Percentiles rank a stretch among this genome's conserved stretches.
These are phyloP conservation scores for Globisporangium viniferum DNA, from an alignment of 352 stramenopile genomes.

Conservation along the genomic window DNA sequence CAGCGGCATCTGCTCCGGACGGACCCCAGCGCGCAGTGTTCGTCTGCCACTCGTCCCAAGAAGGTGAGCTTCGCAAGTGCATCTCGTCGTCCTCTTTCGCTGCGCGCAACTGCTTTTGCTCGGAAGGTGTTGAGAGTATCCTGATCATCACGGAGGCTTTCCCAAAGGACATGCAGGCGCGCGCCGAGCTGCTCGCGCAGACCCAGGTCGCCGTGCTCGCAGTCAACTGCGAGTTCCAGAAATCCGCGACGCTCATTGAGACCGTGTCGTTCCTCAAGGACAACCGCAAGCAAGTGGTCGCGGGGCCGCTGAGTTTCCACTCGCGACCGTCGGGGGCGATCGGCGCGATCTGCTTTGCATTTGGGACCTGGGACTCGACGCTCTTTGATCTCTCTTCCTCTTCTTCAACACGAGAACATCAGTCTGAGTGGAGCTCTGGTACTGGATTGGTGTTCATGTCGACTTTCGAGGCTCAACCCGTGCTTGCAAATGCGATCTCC, in stretches of 20 bases:
- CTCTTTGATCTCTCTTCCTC: conserved; percentile 23
- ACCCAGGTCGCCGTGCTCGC: conserved; percentile 34
- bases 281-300: conserved; percentile 32
- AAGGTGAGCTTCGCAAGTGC: conserved; percentile 14
- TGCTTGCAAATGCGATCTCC: conserved; percentile 4
- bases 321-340: conserved; percentile 39
- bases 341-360: conserved; percentile 44
- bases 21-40: conserved; percentile 13
- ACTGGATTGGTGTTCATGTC: conserved; percentile 15
- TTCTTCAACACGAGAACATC: not conserved
- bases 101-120: not conserved
- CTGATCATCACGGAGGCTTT: conserved; percentile 37
- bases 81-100: not conserved
- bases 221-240: conserved; percentile 39
- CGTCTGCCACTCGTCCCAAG: conserved; percentile 26
- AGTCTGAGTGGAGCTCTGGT: not conserved
- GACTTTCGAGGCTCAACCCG: conserved; percentile 6
- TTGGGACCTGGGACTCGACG: conserved; percentile 32
- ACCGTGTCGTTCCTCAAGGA: conserved; percentile 57
- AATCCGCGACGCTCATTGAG: conserved; percentile 28
- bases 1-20: not conserved
- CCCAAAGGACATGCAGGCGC: conserved; percentile 31
- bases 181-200: conserved; percentile 24
- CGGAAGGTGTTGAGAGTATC: not conserved
- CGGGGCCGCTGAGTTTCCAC: conserved; percentile 36